Percentiles rank a stretch among this genome's conserved stretches.
phyloP scores from a whole-genome alignment of 2,329 filamentous ascomycete genomes.

The Exophiala spinifera region DNA sequence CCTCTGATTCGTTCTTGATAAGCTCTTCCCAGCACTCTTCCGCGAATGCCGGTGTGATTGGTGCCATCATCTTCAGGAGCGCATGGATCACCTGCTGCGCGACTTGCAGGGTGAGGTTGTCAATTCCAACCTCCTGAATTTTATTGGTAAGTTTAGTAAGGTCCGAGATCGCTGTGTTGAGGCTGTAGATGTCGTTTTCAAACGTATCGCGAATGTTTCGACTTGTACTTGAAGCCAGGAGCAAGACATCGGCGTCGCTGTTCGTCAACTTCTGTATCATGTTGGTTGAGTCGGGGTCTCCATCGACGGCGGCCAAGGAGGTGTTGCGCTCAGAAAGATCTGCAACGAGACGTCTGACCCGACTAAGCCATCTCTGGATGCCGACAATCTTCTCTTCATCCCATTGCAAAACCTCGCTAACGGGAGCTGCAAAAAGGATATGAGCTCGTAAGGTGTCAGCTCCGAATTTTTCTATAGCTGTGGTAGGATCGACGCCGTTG shows the following conservation, averaged over 20 bases:
- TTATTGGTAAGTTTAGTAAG: constrained; percentile 77
- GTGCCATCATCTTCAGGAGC: constrained; percentile 71
- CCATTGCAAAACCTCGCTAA: constrained; percentile 82
- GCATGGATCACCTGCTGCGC: constrained; percentile 45
- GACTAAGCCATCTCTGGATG: constrained; percentile 73
- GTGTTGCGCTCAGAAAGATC: constrained; percentile 27
- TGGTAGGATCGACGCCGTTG: constrained; percentile 80
- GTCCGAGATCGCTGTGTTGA: constrained; percentile 82
- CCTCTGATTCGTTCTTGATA: constrained; percentile 41
- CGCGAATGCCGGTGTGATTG: constrained; percentile 74
- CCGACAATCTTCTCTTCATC: constrained; percentile 79
- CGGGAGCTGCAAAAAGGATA: constrained; percentile 83
- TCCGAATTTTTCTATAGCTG: constrained; percentile 70
- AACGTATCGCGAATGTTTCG: constrained; percentile 65
- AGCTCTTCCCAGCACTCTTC: constrained; percentile 75
- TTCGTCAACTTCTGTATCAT: constrained; percentile 32
- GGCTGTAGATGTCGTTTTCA: constrained; percentile 65
- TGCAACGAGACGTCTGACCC: constrained; percentile 60
- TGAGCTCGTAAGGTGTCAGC: constrained; percentile 82
- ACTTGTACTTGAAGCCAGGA: constrained; percentile 66
- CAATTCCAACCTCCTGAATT: constrained; percentile 37
- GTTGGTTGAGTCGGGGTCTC: not conserved
- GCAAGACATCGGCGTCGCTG: constrained; percentile 53
- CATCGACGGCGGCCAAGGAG: not conserved
- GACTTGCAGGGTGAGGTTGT: constrained; percentile 44